Evolutionary conservation across 176 grass and related monocot genomes (phyloP).

Genomic region (bread wheat (Triticum aestivum)): IWGSC_CS_RefSeq_v2.1 NC_057794.1:398114449-398114948

Average conservation of each 20-base stretch:
- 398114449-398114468: conserved; percentile 18
- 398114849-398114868: background rate
- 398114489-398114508: background rate
- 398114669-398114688: background rate
- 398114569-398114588: background rate
- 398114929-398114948: background rate
- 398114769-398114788: background rate
- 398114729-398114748: background rate
- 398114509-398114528: background rate
- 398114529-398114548: background rate
- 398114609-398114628: background rate
- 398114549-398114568: conserved; percentile 8
- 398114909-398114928: background rate
- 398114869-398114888: background rate
- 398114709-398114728: background rate
- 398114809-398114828: background rate
- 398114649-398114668: background rate
- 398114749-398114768: background rate
- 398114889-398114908: background rate
- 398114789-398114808: conserved; percentile 8
- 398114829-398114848: background rate
- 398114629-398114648: background rate
- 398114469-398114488: background rate
- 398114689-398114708: background rate
- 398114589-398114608: conserved; percentile 6